These are phyloP conservation scores for Mortierella hygrophila DNA, from an alignment of 192 early-diverging fungal species.

Conservation along the genomic window DNA sequence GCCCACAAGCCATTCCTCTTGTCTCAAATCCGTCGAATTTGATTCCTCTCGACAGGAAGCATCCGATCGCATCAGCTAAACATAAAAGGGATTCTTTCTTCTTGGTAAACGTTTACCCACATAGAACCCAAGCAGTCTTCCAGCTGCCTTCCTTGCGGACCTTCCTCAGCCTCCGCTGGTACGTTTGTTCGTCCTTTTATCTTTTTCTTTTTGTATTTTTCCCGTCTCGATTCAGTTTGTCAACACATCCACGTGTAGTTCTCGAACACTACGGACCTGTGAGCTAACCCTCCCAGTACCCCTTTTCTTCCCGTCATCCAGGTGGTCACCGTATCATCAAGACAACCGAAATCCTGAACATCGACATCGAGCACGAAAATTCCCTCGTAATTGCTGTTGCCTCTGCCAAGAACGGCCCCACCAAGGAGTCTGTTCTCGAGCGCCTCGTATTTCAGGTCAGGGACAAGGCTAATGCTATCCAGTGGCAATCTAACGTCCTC, in stretches of 20 bases:
- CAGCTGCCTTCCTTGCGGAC: constrained; percentile 37
- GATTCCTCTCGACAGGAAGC: not conserved
- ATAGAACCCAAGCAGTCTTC: constrained; percentile 30
- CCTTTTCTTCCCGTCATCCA: not conserved
- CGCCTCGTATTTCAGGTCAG: constrained; percentile 34
- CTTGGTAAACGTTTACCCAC: not conserved
- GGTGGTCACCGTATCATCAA: constrained; percentile 7
- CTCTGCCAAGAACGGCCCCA: constrained; percentile 25
- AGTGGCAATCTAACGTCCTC: constrained; percentile 48
- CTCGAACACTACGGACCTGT: not conserved
- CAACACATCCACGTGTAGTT: not conserved
- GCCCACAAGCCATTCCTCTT: not conserved
- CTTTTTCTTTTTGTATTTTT: not conserved
- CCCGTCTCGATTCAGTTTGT: not conserved
- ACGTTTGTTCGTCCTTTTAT: not conserved
- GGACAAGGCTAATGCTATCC: constrained; percentile 22
- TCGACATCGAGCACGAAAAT: constrained; percentile 18
- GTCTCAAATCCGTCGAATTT: not conserved
- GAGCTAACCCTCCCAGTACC: not conserved
- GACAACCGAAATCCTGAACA: constrained; percentile 45
- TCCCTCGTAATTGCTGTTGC: constrained; percentile 21
- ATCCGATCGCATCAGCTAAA: not conserved
- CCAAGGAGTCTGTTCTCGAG: constrained; percentile 34
- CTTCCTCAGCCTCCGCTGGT: constrained; percentile 9
- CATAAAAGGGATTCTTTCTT: not conserved